Conservation (phyloP, 139 green algal genomes). For the Tetraselmis striata region DNA sequence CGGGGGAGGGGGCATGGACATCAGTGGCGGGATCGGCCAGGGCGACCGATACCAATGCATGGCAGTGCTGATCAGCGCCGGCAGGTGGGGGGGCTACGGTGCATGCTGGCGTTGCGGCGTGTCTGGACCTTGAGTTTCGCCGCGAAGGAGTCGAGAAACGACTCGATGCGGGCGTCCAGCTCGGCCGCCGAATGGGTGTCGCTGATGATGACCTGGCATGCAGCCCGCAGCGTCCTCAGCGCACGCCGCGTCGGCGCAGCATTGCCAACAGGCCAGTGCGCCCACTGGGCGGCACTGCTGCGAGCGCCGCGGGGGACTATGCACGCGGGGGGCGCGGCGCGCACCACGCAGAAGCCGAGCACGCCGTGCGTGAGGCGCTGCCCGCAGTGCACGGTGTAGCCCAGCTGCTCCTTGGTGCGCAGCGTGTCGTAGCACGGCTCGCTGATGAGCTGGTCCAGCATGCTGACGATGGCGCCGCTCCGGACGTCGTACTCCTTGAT, state of each 20-base stretch:
- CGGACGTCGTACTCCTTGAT: neutral
- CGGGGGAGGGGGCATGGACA: neutral
- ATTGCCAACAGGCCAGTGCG: conserved; percentile 44
- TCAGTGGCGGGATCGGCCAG: neutral
- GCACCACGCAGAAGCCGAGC: conserved; percentile 70
- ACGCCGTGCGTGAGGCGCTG: conserved; percentile 74
- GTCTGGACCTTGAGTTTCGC: conserved; percentile 21
- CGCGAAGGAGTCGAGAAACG: conserved; percentile 62
- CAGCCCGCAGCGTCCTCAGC: neutral
- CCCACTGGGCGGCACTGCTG: neutral
- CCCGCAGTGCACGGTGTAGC: conserved; percentile 78
- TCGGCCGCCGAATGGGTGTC: conserved; percentile 29
- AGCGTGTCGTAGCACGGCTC: conserved; percentile 80
- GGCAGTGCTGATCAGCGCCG: neutral
- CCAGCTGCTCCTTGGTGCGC: conserved; percentile 92
- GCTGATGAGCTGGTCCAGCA: conserved; percentile 50
- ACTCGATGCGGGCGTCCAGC: conserved; percentile 68
- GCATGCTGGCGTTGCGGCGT: neutral
- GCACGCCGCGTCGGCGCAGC: neutral
- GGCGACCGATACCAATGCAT: neutral
- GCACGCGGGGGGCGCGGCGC: conserved; percentile 35
- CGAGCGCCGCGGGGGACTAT: neutral
- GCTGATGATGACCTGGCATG: neutral
- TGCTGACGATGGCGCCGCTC: neutral
- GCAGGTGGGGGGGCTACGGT: neutral